Base-by-base conservation (phyloP, 768 basidiomycete species). In the Naematelia encephala region DNA sequence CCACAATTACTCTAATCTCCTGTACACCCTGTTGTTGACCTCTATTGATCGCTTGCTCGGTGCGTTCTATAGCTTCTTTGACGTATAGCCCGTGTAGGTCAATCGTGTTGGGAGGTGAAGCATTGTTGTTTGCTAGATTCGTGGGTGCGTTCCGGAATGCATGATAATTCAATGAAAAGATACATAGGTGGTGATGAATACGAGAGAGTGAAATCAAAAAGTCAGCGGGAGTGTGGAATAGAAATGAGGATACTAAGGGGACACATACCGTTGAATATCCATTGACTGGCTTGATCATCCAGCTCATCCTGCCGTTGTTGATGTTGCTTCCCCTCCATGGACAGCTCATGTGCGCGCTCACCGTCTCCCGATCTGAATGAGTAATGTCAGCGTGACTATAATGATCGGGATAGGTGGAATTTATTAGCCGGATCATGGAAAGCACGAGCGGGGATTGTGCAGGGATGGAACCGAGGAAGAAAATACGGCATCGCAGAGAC, bases 11-110 rank as follows among this genome's bases (percentile, higher is more conserved):
- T 57, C 83, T 82, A 4, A 97, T 72, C 68, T 89, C 83, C 4
- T 79, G 64, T 57, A 87, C 82, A 2, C 88, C 88, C 28, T 82
- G 78, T 27, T 73, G 77, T 56, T 85, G 86, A 13, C 89, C 90
- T 29, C 83, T 78, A 69, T 84, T 78, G 25, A 96, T 82, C 12
- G 87, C 86, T 22, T 75, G 67, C 63, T 97, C 93, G 1, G 84
- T 86, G 53, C 82, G 82, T 44, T 82, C 80, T 49, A 94, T 84
- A 21, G 92, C 90, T 66, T 98, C 94, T 71, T 90, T 91, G 61
- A 94, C 92, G 75, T 90, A 94, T 2, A 98, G 79, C 1, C 91
- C 93, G 70, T 97, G 93, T 22, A 97, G 79, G 76, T 97, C 90
- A 46, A 96, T 79, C 74, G 91, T 88, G 1, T 87, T 88, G 0